Evolutionary conservation across 148 eudicot genomes (phyloP), one percentile per base, ranked within the genome.

Genomic region (Nyssa sinensis): DNA sequence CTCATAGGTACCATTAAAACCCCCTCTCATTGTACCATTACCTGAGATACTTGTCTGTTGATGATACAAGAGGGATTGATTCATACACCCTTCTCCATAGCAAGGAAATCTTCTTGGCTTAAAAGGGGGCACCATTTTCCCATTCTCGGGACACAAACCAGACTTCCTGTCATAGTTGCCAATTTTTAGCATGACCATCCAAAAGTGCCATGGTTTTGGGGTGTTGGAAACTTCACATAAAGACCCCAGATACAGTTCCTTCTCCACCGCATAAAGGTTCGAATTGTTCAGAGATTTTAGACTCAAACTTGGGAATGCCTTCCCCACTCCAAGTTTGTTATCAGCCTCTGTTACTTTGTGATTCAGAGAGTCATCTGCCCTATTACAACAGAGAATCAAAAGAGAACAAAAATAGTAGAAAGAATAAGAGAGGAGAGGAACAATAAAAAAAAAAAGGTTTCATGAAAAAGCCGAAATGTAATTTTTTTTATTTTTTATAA

Each of bases 31-130:
- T n/a, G n/a, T n/a, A n/a, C n/a, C n/a, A n/a, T n/a, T n/a, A n/a
- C n/a, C n/a, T n/a, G n/a, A n/a, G n/a, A n/a, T n/a, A n/a, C n/a
- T n/a, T n/a, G n/a, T n/a, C n/a, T n/a, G n/a, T n/a, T n/a, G n/a
- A n/a, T n/a, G n/a, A n/a, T n/a, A n/a, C n/a, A n/a, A n/a, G 1
- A 74, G 24, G 12, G 97, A 94, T 70, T 92, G 97, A 51, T 92
- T 89, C 97, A 92, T 92, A 75, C 97, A 92, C 41, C 92, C 94
- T 6, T 75, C 69, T 35, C 97, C 97, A 59, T 85, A 88, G 68
- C 97, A 92, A 16, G 94, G 97, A 58, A 92, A 92, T 27, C 89
- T 78, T 16, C 88, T 86, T 1, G 86, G 76, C 4, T 39, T 39
- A 41, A 90, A 89, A n/a, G 94, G 92, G 1, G 85, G 79, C 0